Percentiles rank a stretch among this genome's conserved stretches.
Evolutionary conservation across 495 filamentous ascomycete species (phyloP).

Genomic region (Pseudevernia furfuracea): DNA sequence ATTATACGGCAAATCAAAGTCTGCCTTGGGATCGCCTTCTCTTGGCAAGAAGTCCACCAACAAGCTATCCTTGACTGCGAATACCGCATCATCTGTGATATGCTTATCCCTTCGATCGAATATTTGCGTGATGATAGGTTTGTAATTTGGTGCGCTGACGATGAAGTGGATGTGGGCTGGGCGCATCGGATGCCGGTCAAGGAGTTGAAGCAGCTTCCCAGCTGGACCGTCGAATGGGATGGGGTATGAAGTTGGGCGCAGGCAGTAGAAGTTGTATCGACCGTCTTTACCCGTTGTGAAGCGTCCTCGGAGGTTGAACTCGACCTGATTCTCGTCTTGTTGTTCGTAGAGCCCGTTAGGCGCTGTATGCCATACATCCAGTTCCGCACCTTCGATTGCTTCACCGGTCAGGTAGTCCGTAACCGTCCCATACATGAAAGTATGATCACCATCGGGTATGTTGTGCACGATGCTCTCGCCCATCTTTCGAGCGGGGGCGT

Average conservation of each 20-base stretch:
- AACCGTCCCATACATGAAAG: conserved; percentile 57
- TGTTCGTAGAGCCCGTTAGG: conserved; percentile 77
- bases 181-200: conserved; percentile 71
- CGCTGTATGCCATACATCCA: conserved; percentile 74
- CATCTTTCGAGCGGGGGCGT: conserved; percentile 56
- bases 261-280: conserved; percentile 56
- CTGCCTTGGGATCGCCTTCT: conserved; percentile 54
- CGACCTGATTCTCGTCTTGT: conserved; percentile 62
- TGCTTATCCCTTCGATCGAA: conserved; percentile 61
- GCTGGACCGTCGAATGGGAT: conserved; percentile 58
- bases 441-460: conserved; percentile 46
- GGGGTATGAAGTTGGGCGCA: conserved; percentile 65
- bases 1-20: conserved; percentile 56
- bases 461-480: conserved; percentile 54
- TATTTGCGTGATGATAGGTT: conserved; percentile 62
- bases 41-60: conserved; percentile 57
- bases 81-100: conserved; percentile 59
- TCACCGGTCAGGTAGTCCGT: conserved; percentile 47
- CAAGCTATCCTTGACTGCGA: conserved; percentile 70
- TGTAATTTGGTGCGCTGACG: conserved; percentile 47
- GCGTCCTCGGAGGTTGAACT: conserved; percentile 66
- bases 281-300: conserved; percentile 61
- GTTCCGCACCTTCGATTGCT: conserved; percentile 52
- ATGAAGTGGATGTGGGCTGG: conserved; percentile 84
- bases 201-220: conserved; percentile 42